phyloP scores from a whole-genome alignment of 345 rosid species.

The Rhodamnia argentea region DNA sequence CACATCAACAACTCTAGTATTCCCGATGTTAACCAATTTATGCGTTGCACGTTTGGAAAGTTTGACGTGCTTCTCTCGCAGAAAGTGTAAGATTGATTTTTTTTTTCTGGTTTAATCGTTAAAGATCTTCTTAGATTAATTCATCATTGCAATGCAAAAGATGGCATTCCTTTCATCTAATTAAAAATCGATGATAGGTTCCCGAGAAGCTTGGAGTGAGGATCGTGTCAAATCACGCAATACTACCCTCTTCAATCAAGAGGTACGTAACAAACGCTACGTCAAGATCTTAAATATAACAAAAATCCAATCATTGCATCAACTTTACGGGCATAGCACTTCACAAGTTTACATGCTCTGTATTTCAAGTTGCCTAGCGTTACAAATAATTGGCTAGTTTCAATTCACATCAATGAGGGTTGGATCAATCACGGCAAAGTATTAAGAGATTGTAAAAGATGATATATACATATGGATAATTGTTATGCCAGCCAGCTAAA shows the following conservation, averaged over 20 bases:
- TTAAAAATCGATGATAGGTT: background rate
- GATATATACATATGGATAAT: no score
- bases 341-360: background rate
- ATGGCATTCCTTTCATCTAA: background rate
- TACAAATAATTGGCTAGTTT: background rate
- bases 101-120: background rate
- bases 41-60: fast-evolving
- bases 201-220: background rate
- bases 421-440: background rate
- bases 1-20: background rate
- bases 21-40: background rate
- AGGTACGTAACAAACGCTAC: background rate
- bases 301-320: background rate
- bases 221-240: background rate
- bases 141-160: background rate
- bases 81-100: background rate
- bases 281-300: background rate
- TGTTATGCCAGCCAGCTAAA: no score
- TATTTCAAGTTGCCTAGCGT: background rate
- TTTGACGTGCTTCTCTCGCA: background rate
- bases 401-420: background rate
- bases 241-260: background rate
- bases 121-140: background rate
- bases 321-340: background rate
- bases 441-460: no score